Base-by-base conservation (phyloP, 1,139 yeast genomes). In the Geotrichum candidum region DNA sequence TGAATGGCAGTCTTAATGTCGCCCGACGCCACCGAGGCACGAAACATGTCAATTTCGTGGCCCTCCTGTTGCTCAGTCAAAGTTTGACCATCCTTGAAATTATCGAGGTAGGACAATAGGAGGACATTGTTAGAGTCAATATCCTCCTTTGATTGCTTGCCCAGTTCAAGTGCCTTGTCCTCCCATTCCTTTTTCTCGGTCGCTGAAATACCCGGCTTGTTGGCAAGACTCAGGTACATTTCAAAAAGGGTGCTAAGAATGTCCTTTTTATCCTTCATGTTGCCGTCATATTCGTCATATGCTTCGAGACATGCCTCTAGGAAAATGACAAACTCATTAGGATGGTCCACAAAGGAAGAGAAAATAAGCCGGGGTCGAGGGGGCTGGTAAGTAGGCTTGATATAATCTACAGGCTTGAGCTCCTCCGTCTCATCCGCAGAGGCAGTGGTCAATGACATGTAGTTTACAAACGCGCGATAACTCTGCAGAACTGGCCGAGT, bases 311-410 rank as follows among this genome's bases (percentile, higher is more conserved):
- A 90, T 0, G 98, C 97, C 71, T 94, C 99, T 61, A 94, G 75
- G 67, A 95, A 92, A n/a, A 90, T 88, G 23, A 92, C 96, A 79
- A 94, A 92, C 69, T 92, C 95, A 69, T 86, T 83, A 0, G 96
- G 91, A 70, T 88, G 90, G 68, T 87, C 84, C 18, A 89, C 84
- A 72, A 94, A 95, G 1, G 96, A 85, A 1, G 96, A 85, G 71
- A 91, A 95, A 1, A 94, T 89, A 53, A 94, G 78, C 60, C 92
- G 82, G 2, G 99, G 98, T 61, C 86, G 82, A 1, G 99, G 99
- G 1, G 98, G 97, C 62, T 88, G 86, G 71, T 92, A 92, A 0
- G 96, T 89, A 1, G 96, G 94, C 35, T 72, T 72, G n/a, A 66
- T 63, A 4, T 58, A 60, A 41, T 60, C 51, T 5, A 50, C 54